Evolutionary conservation across 371 early-diverging fungal genomes (phyloP), one percentile per base, ranked within the genome.

Genomic region (Rhizopus sp.): DNA sequence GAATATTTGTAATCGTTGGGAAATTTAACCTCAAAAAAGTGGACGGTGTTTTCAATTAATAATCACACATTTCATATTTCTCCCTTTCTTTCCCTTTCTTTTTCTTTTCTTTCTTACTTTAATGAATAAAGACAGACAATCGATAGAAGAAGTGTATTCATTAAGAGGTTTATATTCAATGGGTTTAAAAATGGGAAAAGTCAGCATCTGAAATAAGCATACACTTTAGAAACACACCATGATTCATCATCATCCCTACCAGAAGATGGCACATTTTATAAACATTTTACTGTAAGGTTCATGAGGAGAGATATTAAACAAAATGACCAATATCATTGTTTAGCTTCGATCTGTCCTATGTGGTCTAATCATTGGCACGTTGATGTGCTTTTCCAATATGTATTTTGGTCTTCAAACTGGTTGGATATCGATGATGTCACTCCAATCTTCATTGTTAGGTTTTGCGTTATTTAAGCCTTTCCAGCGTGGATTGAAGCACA

Each of bases 401-500:
- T 92, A 90, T 67, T 92, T 91, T 73, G 93, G 93, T 0, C 70
- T 92, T 15, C 93, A 92, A 56, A 89, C 90, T 42, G 93, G 93
- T 0, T 92, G 93, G 93, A 91, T 92, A 50, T 83, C 84, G 33
- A 91, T 92, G 93, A 91, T 91, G 91, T 88, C 89, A 4, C 72
- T 92, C n/a, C 93, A 91, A 63, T 85, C 91, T 12, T 89, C 91
- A 0, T 69, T 92, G 5, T 73, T 92, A 0, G 91, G 90, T 0
- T 92, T 85, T 63, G 90, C 88, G 12, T 71, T 91, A 17, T 89
- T 91, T 67, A 87, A 88, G 50, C 78, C 84, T 2, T 64, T 82
- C 37, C 80, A 82, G 56, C 72, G 60, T 3, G 68, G 69, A 32
- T 69, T 88, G 5, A 51, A 62, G 4, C 57, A 69, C 7, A 80